These are phyloP conservation scores for Aegilops bicornis DNA, from an alignment of 176 grass and related monocot species.

Conservation along the genomic window DNA sequence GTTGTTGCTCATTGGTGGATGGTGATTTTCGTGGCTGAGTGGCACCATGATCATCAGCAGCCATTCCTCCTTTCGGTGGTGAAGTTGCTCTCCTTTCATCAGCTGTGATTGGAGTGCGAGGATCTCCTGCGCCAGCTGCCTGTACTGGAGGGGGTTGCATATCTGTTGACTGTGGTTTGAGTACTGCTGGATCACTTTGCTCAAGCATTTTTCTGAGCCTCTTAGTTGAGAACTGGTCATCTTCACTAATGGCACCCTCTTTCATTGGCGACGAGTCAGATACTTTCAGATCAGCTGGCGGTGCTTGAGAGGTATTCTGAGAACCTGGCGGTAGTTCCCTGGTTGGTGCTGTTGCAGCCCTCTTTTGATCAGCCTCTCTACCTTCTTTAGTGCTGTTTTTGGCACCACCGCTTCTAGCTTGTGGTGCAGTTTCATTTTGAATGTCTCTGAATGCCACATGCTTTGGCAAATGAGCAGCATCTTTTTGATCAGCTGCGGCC, in stretches of 20 bases:
- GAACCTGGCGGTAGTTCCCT: background rate
- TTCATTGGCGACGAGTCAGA: constrained; percentile 11
- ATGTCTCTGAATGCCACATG: background rate
- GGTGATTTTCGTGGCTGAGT: background rate
- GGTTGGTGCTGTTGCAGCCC: background rate
- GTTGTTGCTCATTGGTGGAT: background rate
- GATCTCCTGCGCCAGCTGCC: constrained; percentile 3
- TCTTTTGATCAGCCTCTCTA: constrained; percentile 28
- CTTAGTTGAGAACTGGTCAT: constrained; percentile 35
- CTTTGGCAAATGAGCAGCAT: background rate
- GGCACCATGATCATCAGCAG: constrained; percentile 19
- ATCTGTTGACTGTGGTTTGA: background rate
- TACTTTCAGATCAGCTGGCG: background rate
- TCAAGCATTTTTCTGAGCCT: constrained; percentile 37
- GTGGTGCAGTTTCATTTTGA: constrained; percentile 13
- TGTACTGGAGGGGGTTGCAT: constrained; percentile 10
- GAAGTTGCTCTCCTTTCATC: constrained; percentile 15
- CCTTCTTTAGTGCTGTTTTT: constrained; percentile 16
- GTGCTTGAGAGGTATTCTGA: constrained; percentile 7
- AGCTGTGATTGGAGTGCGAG: constrained; percentile 4
- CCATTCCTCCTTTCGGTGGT: background rate
- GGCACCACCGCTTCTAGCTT: background rate
- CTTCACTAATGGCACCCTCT: constrained; percentile 11
- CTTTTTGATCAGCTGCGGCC: background rate
- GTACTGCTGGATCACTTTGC: background rate